Evolutionary conservation across 1,139 yeast genomes (phyloP).

Genomic region (Geotrichum phurueaensis): DNA sequence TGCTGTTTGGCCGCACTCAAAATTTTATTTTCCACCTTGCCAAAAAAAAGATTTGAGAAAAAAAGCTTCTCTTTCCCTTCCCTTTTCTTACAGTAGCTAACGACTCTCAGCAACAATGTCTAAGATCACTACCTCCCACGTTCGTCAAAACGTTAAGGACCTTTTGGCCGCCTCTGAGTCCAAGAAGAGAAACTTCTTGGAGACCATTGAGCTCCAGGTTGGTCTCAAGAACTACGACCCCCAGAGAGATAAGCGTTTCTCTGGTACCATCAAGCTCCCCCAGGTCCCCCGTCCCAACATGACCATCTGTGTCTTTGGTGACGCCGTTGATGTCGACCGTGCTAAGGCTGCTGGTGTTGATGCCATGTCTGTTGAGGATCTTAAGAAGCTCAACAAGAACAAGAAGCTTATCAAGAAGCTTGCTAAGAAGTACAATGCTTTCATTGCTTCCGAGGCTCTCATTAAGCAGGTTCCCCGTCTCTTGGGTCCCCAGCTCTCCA

Average conservation of each 20-base stretch:
- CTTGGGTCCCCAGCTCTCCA: constrained; percentile 99
- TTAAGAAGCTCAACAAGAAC: constrained; percentile 99
- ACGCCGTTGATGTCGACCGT: constrained; percentile 99
- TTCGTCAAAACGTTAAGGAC: constrained; percentile 94
- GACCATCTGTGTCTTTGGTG: constrained; percentile 99
- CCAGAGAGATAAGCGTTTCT: constrained; percentile 99
- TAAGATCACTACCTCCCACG: constrained; percentile 86
- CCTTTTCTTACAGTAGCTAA: neutral
- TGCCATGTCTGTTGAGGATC: constrained; percentile 99
- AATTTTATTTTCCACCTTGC: neutral
- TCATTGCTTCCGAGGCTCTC: constrained; percentile 98
- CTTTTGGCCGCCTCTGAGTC: constrained; percentile 90
- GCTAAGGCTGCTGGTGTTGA: constrained; percentile 99
- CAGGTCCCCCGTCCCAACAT: constrained; percentile 99
- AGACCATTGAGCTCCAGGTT: constrained; percentile 99
- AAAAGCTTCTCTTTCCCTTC: neutral
- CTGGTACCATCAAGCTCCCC: constrained; percentile 98
- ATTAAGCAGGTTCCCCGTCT: constrained; percentile 99
- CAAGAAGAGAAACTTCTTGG: constrained; percentile 99
- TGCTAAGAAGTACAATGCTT: constrained; percentile 99
- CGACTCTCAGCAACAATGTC: constrained; percentile 51
- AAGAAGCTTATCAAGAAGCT: constrained; percentile 99
- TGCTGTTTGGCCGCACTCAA: neutral
- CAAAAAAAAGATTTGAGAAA: neutral
- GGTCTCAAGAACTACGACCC: constrained; percentile 99